Base-by-base conservation (phyloP, 257 asterid species). In the Sherardia arvensis region DNA sequence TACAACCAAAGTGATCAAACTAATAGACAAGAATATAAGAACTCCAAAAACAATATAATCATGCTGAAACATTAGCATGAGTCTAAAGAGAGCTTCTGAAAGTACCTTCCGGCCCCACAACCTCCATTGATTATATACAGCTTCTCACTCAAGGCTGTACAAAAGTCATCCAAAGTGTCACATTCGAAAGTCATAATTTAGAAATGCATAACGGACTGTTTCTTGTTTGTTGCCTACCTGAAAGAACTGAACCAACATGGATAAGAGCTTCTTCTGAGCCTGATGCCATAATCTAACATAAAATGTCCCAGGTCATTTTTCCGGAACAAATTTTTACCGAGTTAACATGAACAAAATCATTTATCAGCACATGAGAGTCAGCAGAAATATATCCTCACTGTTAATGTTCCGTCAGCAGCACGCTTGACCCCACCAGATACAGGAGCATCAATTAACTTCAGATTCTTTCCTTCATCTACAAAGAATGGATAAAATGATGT, bases 351-450 rank as follows among this genome's bases (percentile, higher is more conserved):
- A 36, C 34, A 28, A 47, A 18, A 64, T 45, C 38, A 17, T 22
- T 59, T 59, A 51, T 59, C 66, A 40, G 43, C 23, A 64, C 27
- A 22, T 62, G 53, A 71, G 53, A 62, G 62, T 38, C 59, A 30
- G 61, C 68, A 54, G 57, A 61, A 23, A 65, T 53, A 74, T 40
- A 28, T 49, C 59, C 96, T 63, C 80, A 92, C 99, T 73, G 97
- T 87, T 73, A 92, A 97, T 57, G 96, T 85, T 76, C 99, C 99
- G 65, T 81, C 65, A 47, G 96, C 75, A 66, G 99, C 97, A 68
- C 91, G 78, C 80, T 82, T 89, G 71, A 92, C 99, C 60, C 99
- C 99, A 78, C 99, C 99, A 55, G 99, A 92, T 73, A 92, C 99
- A 33, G 99, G 99, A 84, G 99, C 93, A 82, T 92, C 99, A 70